These are phyloP conservation scores for Stephania cephalantha DNA, from an alignment of 164 flowering plant species.

Conservation along the genomic window DNA sequence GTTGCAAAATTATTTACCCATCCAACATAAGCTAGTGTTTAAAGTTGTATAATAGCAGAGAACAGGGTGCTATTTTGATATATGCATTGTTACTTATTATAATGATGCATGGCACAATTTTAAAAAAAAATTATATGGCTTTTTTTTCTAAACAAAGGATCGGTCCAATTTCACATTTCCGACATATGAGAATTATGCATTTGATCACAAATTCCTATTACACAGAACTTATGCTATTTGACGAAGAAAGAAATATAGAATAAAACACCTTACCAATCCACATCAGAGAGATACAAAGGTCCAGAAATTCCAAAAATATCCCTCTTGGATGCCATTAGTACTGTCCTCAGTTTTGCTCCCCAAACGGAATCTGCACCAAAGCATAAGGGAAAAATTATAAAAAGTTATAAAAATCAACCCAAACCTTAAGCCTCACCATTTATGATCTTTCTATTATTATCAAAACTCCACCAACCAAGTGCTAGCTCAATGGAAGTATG, in stretches of 20 bases:
- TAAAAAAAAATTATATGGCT: background rate
- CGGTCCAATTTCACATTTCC: background rate
- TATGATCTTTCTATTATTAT: too few species aligned
- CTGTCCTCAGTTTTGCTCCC: constrained; percentile 1
- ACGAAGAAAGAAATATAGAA: background rate
- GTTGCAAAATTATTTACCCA: background rate
- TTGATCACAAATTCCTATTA: background rate
- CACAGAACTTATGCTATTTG: background rate
- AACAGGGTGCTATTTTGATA: background rate
- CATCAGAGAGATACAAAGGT: constrained; percentile 51
- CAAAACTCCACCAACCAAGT: too few species aligned
- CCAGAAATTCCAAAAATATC: constrained; percentile 62
- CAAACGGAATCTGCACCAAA: constrained; percentile 6
- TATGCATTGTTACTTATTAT: background rate
- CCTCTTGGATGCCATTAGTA: constrained; percentile 47
- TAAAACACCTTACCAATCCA: constrained; percentile 59
- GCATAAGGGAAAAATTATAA: background rate
- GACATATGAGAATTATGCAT: background rate
- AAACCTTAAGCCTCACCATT: too few species aligned
- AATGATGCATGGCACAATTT: background rate
- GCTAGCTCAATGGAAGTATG: too few species aligned
- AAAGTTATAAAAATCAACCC: background rate
- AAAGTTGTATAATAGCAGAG: background rate
- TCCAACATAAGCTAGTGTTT: background rate
- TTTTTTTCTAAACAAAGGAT: background rate